These are phyloP conservation scores for Mollisia scopiformis DNA, from an alignment of 2,329 filamentous ascomycete genomes.

Conservation along the genomic window DNA sequence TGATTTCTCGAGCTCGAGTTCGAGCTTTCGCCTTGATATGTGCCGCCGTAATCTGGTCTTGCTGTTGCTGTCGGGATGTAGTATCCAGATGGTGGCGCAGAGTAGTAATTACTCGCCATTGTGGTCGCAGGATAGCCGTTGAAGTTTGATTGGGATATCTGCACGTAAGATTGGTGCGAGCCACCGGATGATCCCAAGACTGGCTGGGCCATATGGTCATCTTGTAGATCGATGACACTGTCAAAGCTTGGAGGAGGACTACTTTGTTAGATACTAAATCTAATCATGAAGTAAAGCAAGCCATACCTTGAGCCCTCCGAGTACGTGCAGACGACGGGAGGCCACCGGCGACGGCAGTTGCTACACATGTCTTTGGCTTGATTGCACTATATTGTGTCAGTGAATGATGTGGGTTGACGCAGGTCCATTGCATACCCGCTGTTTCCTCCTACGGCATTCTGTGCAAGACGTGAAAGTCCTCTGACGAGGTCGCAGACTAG, in stretches of 20 bases:
- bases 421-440: conserved; percentile 15
- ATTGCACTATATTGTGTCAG: conserved; percentile 22
- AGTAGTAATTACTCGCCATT: conserved; percentile 13
- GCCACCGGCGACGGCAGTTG: conserved; percentile 28
- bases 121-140: conserved; percentile 10
- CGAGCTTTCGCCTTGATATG: conserved; percentile 10
- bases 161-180: conserved; percentile 12
- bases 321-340: conserved; percentile 27
- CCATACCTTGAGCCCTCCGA: conserved; percentile 22
- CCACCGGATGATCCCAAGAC: neutral
- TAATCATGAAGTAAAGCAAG: neutral
- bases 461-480: conserved; percentile 30
- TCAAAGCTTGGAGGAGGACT: conserved; percentile 22
- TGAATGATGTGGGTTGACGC: neutral
- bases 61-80: conserved; percentile 12
- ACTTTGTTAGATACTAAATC: conserved; percentile 11
- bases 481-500: conserved; percentile 24
- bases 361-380: conserved; percentile 31
- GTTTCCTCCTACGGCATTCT: conserved; percentile 29
- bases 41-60: conserved; percentile 14
- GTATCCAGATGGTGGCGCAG: conserved; percentile 8
- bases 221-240: conserved; percentile 14
- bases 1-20: conserved; percentile 7
- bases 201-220: neutral
- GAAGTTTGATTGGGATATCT: conserved; percentile 12